phyloP scores from a whole-genome alignment of 805 yeast genomes.

The Novakomyces olei region DNA sequence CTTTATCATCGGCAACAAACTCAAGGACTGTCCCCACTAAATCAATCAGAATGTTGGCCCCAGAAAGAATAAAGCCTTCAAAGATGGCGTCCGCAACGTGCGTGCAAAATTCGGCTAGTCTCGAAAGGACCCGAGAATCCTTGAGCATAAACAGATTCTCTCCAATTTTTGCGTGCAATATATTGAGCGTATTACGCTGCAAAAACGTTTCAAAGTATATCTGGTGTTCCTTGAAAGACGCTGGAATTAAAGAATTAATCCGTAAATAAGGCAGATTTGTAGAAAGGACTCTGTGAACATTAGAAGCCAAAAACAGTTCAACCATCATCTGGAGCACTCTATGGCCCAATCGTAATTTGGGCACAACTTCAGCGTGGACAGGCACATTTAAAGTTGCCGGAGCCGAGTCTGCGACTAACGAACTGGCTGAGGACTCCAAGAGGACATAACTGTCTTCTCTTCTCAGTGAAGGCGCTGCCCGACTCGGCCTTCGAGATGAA shows the following conservation, averaged over 20 bases:
- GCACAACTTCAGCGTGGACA: too few species aligned
- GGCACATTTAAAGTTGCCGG: too few species aligned
- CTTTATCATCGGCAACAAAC: slow-evolving; percentile 9
- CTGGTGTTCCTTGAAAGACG: slow-evolving; percentile 10
- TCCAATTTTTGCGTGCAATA: slow-evolving; percentile 8
- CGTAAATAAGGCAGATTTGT: slow-evolving; percentile 10
- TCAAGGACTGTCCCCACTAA: slow-evolving; percentile 10
- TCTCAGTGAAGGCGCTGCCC: too few species aligned
- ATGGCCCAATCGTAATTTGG: slow-evolving; percentile 8
- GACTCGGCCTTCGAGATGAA: too few species aligned
- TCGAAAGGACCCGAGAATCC: slow-evolving; percentile 9
- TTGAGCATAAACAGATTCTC: slow-evolving; percentile 6
- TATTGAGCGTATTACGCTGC: slow-evolving; percentile 9
- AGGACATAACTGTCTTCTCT: too few species aligned
- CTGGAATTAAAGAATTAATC: slow-evolving; percentile 9
- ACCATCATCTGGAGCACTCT: slow-evolving; percentile 10
- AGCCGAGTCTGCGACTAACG: not conserved
- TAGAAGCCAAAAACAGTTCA: slow-evolving; percentile 10
- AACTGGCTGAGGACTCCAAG: not conserved
- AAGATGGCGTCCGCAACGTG: slow-evolving; percentile 9
- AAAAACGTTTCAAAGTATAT: slow-evolving; percentile 11
- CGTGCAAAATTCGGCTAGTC: slow-evolving; percentile 8
- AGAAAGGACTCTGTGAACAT: slow-evolving; percentile 10
- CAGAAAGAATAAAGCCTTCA: slow-evolving; percentile 10
- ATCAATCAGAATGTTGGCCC: slow-evolving; percentile 10